A percentile compares a stretch with the other conserved stretches of the same genome.
These are phyloP conservation scores for Echium plantagineum DNA, from an alignment of 257 asterid species.

Conservation along the genomic window DNA sequence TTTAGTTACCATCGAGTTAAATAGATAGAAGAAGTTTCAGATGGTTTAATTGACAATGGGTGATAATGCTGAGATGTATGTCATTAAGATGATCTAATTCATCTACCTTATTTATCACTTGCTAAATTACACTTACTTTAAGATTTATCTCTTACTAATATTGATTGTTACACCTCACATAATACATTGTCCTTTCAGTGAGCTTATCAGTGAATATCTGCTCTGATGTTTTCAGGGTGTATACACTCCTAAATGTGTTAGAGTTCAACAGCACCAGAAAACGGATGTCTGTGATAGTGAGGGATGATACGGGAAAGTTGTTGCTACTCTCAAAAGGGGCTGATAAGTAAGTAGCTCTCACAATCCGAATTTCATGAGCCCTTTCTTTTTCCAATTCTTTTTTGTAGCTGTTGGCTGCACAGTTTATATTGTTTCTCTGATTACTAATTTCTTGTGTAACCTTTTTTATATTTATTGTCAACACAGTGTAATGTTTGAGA, in stretches of 20 bases:
- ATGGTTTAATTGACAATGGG: too few relatives aligned
- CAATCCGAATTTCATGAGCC: not conserved
- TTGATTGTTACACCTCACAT: too few relatives aligned
- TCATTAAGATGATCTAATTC: too few relatives aligned
- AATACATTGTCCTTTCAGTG: too few relatives aligned
- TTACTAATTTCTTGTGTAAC: not conserved
- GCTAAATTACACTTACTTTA: too few relatives aligned
- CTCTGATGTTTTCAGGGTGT: conserved; percentile 21
- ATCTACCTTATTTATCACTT: too few relatives aligned
- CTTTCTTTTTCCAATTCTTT: not conserved
- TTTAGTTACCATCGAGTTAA: too few relatives aligned
- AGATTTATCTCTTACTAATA: too few relatives aligned
- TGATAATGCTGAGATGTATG: too few relatives aligned
- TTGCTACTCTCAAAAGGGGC: conserved; percentile 85
- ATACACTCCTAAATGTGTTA: conserved; percentile 53
- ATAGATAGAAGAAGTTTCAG: too few relatives aligned
- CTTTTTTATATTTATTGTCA: not conserved
- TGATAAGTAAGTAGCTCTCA: conserved; percentile 50
- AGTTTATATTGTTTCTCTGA: not conserved
- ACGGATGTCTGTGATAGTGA: conserved; percentile 86
- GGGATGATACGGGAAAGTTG: conserved; percentile 64
- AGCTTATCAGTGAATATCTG: too few relatives aligned
- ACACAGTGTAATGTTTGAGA: conserved; percentile 74
- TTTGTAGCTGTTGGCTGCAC: not conserved
- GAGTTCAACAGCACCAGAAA: conserved; percentile 82